Conservation (phyloP, 495 filamentous ascomycete genomes). For the Elasticomyces elasticus region DNA sequence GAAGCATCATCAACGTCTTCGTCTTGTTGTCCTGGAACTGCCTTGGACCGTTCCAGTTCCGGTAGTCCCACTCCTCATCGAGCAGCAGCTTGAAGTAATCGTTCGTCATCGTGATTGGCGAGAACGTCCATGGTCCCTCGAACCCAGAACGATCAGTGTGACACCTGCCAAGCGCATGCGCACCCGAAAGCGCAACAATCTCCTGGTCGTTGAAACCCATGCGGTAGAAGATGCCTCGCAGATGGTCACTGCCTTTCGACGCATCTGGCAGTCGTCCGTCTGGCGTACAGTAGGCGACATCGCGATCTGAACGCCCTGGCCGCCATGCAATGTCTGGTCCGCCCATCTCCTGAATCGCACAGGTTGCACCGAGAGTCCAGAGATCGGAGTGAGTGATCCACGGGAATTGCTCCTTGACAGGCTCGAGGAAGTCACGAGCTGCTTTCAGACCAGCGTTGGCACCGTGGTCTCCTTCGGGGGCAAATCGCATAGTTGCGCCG, state of each 20-base stretch:
- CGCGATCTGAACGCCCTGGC: conserved; percentile 69
- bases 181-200: conserved; percentile 83
- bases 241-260: conserved; percentile 65
- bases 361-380: conserved; percentile 64
- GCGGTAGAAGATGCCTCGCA: conserved; percentile 71
- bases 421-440: conserved; percentile 83
- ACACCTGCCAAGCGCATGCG: conserved; percentile 87
- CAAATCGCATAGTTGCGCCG: conserved; percentile 95
- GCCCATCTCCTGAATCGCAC: conserved; percentile 88
- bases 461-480: conserved; percentile 82
- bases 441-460: conserved; percentile 85
- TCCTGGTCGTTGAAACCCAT: conserved; percentile 88
- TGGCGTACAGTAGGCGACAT: conserved; percentile 79
- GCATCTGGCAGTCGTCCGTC: conserved; percentile 94
- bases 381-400: conserved; percentile 96
- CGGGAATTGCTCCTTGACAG: conserved; percentile 78
- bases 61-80: conserved; percentile 83
- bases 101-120: conserved; percentile 86
- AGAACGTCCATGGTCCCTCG: conserved; percentile 93
- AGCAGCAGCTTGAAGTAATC: conserved; percentile 84
- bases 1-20: conserved; percentile 93
- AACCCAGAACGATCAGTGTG: conserved; percentile 83
- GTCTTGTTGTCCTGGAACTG: conserved; percentile 77
- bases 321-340: conserved; percentile 83
- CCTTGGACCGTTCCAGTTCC: conserved; percentile 87